Percentiles rank a stretch among this genome's conserved stretches.
phyloP scores from a whole-genome alignment of 139 green algal genomes.

The Chlorella sp. region DNA sequence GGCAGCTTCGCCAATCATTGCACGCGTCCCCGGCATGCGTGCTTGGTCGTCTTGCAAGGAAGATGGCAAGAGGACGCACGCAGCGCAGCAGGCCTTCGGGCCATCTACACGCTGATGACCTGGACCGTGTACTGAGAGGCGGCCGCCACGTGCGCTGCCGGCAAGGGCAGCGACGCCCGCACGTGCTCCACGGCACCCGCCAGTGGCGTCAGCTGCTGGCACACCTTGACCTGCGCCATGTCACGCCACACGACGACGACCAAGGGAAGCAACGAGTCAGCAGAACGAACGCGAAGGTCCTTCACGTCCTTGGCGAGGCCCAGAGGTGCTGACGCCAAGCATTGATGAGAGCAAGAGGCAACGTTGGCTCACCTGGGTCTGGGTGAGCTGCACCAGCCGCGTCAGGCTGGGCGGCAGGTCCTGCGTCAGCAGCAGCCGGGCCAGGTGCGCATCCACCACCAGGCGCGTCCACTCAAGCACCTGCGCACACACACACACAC shows the following conservation, averaged over 20 bases:
- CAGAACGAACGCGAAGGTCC: not conserved
- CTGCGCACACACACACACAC: constrained; percentile 15
- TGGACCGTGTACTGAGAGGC: constrained; percentile 43
- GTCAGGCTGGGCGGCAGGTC: constrained; percentile 12
- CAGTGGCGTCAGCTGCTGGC: constrained; percentile 20
- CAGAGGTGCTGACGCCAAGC: too few species aligned
- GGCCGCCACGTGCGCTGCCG: constrained; percentile 29
- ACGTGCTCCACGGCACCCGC: constrained; percentile 34
- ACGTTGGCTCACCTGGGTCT: not conserved
- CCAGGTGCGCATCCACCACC: constrained; percentile 37
- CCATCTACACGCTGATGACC: too few species aligned
- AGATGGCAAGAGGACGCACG: too few species aligned
- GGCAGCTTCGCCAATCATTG: too few species aligned
- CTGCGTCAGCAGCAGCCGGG: constrained; percentile 26
- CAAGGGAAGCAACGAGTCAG: not conserved
- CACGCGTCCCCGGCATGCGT: too few species aligned
- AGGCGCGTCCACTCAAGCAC: constrained; percentile 38
- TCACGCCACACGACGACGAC: not conserved
- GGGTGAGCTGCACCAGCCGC: constrained; percentile 1
- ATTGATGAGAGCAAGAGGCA: too few species aligned
- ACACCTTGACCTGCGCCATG: constrained; percentile 7
- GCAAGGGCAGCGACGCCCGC: constrained; percentile 20
- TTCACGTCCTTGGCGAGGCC: not conserved
- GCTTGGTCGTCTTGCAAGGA: too few species aligned
- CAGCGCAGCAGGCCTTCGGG: too few species aligned